Evolutionary conservation across 1,284 basidiomycete genomes (phyloP), one percentile per base, ranked within the genome.

Genomic region (Ceratobasidium sp.): DNA sequence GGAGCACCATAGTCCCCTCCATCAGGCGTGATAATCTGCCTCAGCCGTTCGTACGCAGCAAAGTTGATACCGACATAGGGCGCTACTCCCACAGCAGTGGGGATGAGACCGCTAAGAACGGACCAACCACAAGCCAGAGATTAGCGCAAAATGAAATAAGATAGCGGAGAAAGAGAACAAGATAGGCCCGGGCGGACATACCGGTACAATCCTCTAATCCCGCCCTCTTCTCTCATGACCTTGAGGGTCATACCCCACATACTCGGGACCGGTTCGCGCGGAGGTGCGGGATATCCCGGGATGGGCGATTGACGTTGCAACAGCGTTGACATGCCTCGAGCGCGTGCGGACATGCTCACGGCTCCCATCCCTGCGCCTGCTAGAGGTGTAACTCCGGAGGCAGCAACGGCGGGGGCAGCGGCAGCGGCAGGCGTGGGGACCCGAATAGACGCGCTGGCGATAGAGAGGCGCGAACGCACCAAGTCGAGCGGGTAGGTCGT

Each of bases 401-500:
- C 78, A 10, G 82, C 73, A 77, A n/a, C n/a, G n/a, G n/a, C n/a
- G n/a, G n/a, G n/a, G n/a, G n/a, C n/a, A n/a, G n/a, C n/a, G n/a
- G 82, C 78, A 44, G 81, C 55, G 49, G 75, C 60, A 53, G 71
- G 44, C 49, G 77, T 58, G 20, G 80, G 81, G 51, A 84, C 60
- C 53, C 88, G 86, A 84, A 93, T 89, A 68, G 93, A 92, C 46
- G 94, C 94, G 2, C 95, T 96, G 15, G 95, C 96, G 82, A 98
- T 97, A 40, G 95, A 97, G 81, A 98, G 88, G 66, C 97, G 90
- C n/a, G 95, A 95, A 71, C 97, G 91, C 28, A 98, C 94, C 75
- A 98, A 91, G 85, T 98, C 97, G 80, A 98, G 86, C 3, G 97
- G 97, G 86, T 98, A 98, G 83, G 97, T 98, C 44, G 94, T 91